Base-by-base conservation (phyloP, 2,329 filamentous ascomycete species). In the Fusarium sp. region DNA sequence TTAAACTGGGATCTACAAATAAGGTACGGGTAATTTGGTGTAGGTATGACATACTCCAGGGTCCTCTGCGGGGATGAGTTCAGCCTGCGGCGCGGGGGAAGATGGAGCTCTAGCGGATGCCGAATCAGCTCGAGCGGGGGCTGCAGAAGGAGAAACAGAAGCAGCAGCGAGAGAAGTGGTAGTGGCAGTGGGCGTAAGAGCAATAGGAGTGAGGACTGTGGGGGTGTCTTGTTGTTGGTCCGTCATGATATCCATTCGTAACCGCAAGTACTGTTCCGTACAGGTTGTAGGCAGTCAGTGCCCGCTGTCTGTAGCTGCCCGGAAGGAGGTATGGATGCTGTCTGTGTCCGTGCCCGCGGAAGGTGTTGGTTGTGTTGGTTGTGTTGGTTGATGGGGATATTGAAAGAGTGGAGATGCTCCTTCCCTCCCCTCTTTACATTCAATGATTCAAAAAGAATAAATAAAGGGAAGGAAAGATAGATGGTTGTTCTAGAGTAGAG, bases 61-160 rank as follows among this genome's bases (percentile, higher is more conserved):
- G 56, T 74, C 66, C 26, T 72, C 71, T 58, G 56, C 66, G 49
- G 71, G 60, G 50, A 70, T 64, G 19, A 73, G 66, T 53, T 73
- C 68, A 42, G 59, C 62, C 45, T 70, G 68, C 57, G 56, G 52
- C 39, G 61, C 54, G 54, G 68, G 52, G 44, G 55, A 55, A n/a
- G 51, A 52, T 23, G 56, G 56, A 45, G 65, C 46, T 28, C 57
- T 41, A 25, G 44, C 37, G 23, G 52, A 41, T 19, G 31, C 23
- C 25, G 49, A 51, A 51, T 74, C 68, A 34, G 59, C 54, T 46
- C 62, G 68, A 56, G 53, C 49, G 37, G 61, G 57, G 54, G 60
- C 37, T 37, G 56, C 48, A 14, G 55, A 52, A n/a, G 54, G 13
- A 43, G 41, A 43, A 4, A 31, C 41, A 43, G 41, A 43, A 8